phyloP scores from a whole-genome alignment of 106 monocot genomes.

The Allium cepa region DNA sequence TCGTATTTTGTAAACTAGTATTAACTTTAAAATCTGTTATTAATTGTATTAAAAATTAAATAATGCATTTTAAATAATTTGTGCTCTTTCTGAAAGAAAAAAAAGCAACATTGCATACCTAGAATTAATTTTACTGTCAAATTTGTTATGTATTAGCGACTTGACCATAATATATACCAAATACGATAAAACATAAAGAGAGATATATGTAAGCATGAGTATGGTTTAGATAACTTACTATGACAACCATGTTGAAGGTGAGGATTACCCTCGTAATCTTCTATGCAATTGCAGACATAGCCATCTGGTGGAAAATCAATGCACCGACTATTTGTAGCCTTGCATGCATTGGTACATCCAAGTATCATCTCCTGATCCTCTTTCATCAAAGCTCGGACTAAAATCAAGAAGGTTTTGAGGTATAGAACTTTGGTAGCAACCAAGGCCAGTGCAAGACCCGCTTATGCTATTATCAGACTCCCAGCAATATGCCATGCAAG shows the following conservation, averaged over 20 bases:
- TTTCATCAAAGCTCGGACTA: neutral
- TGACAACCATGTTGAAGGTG: constrained; percentile 32
- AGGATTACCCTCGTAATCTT: constrained; percentile 38
- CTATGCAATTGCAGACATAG: constrained; percentile 17
- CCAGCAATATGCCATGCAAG: constrained; percentile 39
- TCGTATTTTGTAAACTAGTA: no score
- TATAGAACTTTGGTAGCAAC: constrained; percentile 49
- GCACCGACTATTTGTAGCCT: neutral
- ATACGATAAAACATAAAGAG: no score
- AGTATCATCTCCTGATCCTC: neutral
- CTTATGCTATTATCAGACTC: neutral
- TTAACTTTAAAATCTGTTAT: no score
- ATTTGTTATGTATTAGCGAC: no score
- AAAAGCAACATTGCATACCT: no score
- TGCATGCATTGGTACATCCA: constrained; percentile 7
- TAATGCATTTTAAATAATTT: no score
- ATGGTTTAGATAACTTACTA: constrained; percentile 9
- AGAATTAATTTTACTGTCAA: no score
- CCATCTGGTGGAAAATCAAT: neutral
- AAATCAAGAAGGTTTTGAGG: constrained; percentile 7
- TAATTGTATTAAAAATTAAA: no score
- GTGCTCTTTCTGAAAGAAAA: no score
- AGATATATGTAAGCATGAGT: neutral
- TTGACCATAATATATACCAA: no score
- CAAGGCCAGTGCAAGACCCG: constrained; percentile 38